These are phyloP conservation scores for Plasmodium cynomolgi DNA, from an alignment of 169 alveolate genomes.

Conservation along the genomic window DNA sequence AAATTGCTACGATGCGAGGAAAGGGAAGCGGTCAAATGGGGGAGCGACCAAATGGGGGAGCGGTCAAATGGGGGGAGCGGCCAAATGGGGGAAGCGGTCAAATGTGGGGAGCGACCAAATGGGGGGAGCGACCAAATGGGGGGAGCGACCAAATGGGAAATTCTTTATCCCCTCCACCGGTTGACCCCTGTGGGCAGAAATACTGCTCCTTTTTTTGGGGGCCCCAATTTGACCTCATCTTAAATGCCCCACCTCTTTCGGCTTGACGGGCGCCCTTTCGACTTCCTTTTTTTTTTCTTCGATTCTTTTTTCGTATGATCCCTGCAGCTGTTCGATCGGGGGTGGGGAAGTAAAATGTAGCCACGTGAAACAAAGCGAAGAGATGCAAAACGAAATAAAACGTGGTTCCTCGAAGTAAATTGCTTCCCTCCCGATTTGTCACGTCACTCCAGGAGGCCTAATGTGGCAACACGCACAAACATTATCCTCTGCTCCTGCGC, in stretches of 20 bases:
- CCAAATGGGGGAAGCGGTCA: background rate
- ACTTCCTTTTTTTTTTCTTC: constrained; percentile 71
- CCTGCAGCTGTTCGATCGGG: constrained; percentile 8
- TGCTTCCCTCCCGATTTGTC: background rate
- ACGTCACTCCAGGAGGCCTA: background rate
- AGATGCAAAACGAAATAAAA: background rate
- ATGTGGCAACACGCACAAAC: background rate
- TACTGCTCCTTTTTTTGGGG: background rate
- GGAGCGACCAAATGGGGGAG: background rate
- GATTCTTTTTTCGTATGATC: constrained; percentile 25
- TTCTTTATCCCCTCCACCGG: background rate
- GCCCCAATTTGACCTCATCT: background rate
- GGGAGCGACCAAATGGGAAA: background rate
- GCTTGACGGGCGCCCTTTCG: constrained; percentile 29
- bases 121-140: background rate
- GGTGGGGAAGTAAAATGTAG: background rate
- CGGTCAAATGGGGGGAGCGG: background rate
- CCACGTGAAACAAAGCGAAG: background rate
- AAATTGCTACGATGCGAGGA: constrained; percentile 5
- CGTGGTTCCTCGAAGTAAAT: background rate
- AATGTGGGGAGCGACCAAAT: background rate
- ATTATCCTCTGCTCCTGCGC: background rate
- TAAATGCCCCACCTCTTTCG: constrained; percentile 38
- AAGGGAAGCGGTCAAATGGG: background rate
- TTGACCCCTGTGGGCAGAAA: background rate